These are phyloP conservation scores for Barnettozyma populi DNA, from an alignment of 805 yeast species.

Conservation along the genomic window DNA sequence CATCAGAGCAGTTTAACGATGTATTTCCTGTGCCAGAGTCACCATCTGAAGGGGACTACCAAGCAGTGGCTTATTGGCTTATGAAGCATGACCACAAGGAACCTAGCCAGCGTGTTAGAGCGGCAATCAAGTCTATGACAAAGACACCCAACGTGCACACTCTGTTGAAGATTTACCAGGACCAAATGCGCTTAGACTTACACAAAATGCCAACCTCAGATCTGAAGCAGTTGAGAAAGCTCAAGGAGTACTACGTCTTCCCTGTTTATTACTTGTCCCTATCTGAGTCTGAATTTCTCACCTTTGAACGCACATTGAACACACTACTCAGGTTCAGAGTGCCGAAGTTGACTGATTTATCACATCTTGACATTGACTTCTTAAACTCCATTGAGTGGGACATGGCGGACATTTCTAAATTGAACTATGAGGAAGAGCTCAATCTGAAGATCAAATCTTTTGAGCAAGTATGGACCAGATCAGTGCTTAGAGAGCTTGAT, in stretches of 20 bases:
- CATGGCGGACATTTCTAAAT: slow-evolving; percentile 8
- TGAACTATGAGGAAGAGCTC: slow-evolving; percentile 11
- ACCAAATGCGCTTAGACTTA: slow-evolving; percentile 16
- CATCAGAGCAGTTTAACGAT: background rate
- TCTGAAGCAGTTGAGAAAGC: slow-evolving; percentile 10
- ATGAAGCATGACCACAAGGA: slow-evolving; percentile 19
- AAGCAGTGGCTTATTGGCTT: slow-evolving; percentile 21
- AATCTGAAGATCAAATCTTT: slow-evolving; percentile 3
- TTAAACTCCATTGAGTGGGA: slow-evolving; percentile 20
- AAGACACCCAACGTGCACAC: background rate
- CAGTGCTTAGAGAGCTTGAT: slow-evolving; percentile 12
- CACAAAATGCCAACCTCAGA: background rate
- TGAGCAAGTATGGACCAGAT: slow-evolving; percentile 16
- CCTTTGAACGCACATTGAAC: slow-evolving; percentile 17
- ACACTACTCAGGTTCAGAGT: slow-evolving; percentile 14
- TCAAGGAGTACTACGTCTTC: slow-evolving; percentile 19
- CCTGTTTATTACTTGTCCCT: slow-evolving; percentile 16
- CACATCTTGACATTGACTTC: slow-evolving; percentile 12
- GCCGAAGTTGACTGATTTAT: background rate
- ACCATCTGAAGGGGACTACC: slow-evolving; percentile 19
- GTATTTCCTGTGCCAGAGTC: slow-evolving; percentile 19
- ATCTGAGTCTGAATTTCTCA: slow-evolving; percentile 10
- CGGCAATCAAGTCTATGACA: slow-evolving; percentile 17
- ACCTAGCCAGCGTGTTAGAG: slow-evolving; percentile 20
- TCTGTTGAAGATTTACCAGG: slow-evolving; percentile 13